Conservation (phyloP, 2,329 filamentous ascomycete species). For the Nemania sp. region DNA sequence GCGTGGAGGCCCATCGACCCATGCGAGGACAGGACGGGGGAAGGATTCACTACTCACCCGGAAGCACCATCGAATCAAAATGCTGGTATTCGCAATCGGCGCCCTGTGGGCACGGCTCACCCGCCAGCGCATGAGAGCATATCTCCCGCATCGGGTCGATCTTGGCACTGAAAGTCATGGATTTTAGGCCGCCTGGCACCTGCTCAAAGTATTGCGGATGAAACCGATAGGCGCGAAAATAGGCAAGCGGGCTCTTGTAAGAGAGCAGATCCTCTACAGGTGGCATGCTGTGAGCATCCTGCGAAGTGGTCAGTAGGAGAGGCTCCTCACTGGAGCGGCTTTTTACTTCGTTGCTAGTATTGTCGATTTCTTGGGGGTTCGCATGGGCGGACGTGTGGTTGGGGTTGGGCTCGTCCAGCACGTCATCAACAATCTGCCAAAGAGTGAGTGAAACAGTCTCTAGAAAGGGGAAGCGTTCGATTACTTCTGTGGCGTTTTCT, state of each 20-base stretch:
- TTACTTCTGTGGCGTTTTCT: constrained; percentile 30
- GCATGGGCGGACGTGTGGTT: constrained; percentile 16
- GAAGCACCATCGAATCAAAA: constrained; percentile 71
- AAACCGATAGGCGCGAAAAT: constrained; percentile 88
- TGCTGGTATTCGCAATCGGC: constrained; percentile 76
- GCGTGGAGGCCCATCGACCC: constrained; percentile 23
- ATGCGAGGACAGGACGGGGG: background rate
- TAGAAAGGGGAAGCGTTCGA: background rate
- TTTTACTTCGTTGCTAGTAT: constrained; percentile 39
- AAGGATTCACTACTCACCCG: constrained; percentile 64
- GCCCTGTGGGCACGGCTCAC: constrained; percentile 71
- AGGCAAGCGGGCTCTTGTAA: constrained; percentile 81
- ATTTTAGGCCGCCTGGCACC: constrained; percentile 78
- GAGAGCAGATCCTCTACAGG: constrained; percentile 51
- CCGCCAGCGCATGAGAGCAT: constrained; percentile 75
- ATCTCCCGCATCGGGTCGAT: constrained; percentile 76
- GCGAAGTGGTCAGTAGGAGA: constrained; percentile 36
- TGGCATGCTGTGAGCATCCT: constrained; percentile 30
- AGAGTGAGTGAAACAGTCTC: constrained; percentile 18
- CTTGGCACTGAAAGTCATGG: constrained; percentile 89
- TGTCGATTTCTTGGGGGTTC: constrained; percentile 16
- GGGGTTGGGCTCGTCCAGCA: constrained; percentile 31
- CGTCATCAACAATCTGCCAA: constrained; percentile 26
- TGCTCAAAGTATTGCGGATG: constrained; percentile 74
- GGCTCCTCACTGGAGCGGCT: constrained; percentile 34